phyloP scores from a whole-genome alignment of 2,329 filamentous ascomycete genomes.

The Biscogniauxia marginata region DNA sequence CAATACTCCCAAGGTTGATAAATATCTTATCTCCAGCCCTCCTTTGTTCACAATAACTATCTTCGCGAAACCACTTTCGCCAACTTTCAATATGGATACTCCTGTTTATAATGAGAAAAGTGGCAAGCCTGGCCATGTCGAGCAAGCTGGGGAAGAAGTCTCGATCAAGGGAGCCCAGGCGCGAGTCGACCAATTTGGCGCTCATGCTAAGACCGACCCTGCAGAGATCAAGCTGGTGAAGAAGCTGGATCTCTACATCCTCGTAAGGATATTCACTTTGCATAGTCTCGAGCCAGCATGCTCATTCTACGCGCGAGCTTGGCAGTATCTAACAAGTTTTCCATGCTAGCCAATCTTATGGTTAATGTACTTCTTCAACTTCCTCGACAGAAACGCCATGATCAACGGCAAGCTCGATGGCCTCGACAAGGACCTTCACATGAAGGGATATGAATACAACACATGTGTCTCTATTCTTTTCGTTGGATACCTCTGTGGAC shows the following conservation, averaged over 20 bases:
- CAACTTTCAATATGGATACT: background rate
- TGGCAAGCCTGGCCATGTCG: background rate
- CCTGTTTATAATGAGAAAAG: background rate
- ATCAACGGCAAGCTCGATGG: conserved; percentile 43
- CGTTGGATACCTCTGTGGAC: conserved; percentile 18
- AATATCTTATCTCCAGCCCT: background rate
- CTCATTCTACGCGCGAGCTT: background rate
- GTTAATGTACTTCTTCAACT: conserved; percentile 33
- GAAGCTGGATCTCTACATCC: conserved; percentile 37
- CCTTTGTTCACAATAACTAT: background rate
- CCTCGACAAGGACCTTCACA: conserved; percentile 38
- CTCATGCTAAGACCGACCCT: conserved; percentile 33
- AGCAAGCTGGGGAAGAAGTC: conserved; percentile 1
- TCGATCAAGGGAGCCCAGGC: conserved; percentile 8
- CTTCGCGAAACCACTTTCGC: background rate
- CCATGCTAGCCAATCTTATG: conserved; percentile 32
- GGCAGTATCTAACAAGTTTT: background rate
- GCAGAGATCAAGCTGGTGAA: conserved; percentile 37
- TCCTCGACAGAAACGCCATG: conserved; percentile 44
- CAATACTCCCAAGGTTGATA: background rate
- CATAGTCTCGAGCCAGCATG: background rate
- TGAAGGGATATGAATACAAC: conserved; percentile 39
- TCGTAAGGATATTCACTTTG: conserved; percentile 18
- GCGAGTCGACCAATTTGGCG: conserved; percentile 33
- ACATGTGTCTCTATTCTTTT: conserved; percentile 33